phyloP scores from a whole-genome alignment of 164 flowering plant genomes.

The Vitis rotundifolia region DNA sequence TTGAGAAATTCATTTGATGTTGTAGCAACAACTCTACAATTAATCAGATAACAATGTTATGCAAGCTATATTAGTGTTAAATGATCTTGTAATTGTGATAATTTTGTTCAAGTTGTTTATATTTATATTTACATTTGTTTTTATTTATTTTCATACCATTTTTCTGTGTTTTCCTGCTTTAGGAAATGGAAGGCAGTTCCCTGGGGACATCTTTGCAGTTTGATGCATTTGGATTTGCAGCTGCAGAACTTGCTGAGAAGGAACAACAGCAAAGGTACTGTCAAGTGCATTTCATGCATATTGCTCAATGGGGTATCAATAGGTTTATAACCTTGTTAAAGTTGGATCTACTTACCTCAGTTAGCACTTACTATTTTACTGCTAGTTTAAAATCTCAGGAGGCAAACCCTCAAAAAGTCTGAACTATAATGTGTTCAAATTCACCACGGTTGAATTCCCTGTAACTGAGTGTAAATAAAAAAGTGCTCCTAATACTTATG shows the following conservation, averaged over 20 bases:
- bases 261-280: slow-evolving; percentile 76
- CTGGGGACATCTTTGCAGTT: slow-evolving; percentile 70
- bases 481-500: no score
- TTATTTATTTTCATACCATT: background rate
- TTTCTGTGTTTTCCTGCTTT: slow-evolving; percentile 9
- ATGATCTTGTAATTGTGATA: no score
- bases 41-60: no score
- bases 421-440: background rate
- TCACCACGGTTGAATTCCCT: no score
- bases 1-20: no score
- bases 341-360: background rate
- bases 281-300: slow-evolving; percentile 3
- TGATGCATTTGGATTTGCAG: slow-evolving; percentile 96
- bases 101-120: no score
- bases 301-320: background rate
- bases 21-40: no score
- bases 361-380: background rate
- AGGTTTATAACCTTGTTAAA: no score
- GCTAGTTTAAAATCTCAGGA: background rate
- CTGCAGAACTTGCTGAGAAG: slow-evolving; percentile 82
- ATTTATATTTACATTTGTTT: no score
- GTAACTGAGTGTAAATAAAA: background rate
- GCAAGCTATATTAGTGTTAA: no score
- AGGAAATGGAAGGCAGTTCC: slow-evolving; percentile 80
- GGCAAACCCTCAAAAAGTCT: background rate